Evolutionary conservation across 148 eudicot genomes (phyloP).

Genomic region (Oxyria digyna): DNA sequence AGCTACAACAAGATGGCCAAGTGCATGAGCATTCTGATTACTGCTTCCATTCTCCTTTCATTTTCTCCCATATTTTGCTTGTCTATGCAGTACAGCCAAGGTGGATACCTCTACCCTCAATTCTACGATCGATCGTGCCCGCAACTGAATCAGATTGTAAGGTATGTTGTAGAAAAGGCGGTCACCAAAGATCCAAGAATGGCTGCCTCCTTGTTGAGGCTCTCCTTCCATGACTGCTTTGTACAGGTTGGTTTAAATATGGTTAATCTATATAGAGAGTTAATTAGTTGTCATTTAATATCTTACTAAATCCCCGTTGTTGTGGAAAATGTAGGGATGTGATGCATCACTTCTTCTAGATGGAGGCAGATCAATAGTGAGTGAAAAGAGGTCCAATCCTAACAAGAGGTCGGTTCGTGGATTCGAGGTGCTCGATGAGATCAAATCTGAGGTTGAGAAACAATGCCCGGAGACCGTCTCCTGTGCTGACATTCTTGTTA

Average conservation of each 20-base stretch:
- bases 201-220: constrained; percentile 41
- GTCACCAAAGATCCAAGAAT: constrained; percentile 13
- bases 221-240: constrained; percentile 65
- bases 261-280: too few relatives aligned
- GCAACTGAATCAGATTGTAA: constrained; percentile 33
- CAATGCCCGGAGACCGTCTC: constrained; percentile 31
- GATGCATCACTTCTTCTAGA: constrained; percentile 36
- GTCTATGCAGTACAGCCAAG: background rate
- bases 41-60: background rate
- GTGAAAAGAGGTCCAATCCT: constrained; percentile 18
- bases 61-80: constrained; percentile 3
- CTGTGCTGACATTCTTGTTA: constrained; percentile 27
- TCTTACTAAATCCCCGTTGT: too few relatives aligned
- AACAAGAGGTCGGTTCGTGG: constrained; percentile 21
- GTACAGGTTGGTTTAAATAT: too few relatives aligned
- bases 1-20: background rate
- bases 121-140: constrained; percentile 43
- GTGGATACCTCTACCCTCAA: constrained; percentile 11
- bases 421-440: constrained; percentile 26
- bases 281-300: too few relatives aligned
- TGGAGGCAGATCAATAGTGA: constrained; percentile 1
- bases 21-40: background rate
- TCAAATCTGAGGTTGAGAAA: constrained; percentile 19
- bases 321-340: too few relatives aligned
- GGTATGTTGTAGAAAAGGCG: constrained; percentile 24